Conservation (phyloP, 2,329 filamentous ascomycete species). For the Alternaria triticimaculans region DNA sequence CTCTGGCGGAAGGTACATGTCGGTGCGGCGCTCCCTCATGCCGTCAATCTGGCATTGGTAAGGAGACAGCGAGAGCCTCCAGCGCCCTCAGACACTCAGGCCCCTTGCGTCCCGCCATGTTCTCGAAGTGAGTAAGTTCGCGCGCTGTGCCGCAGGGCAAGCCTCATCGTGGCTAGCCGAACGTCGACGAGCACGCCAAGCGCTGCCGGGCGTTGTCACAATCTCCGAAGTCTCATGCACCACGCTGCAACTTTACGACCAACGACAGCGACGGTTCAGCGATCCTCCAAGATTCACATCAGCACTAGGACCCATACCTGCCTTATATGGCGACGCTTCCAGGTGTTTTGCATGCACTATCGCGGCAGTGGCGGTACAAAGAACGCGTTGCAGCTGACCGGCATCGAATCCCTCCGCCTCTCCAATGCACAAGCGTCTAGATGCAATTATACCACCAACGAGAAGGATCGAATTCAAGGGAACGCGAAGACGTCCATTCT, state of each 20-base stretch:
- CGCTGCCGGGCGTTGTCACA: background rate
- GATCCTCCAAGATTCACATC: background rate
- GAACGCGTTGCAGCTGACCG: background rate
- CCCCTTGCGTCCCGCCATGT: background rate
- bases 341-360: background rate
- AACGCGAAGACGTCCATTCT: background rate
- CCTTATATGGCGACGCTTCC: background rate
- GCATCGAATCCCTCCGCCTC: background rate
- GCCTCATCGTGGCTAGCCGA: slow-evolving; percentile 9
- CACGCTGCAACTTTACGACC: background rate
- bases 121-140: slow-evolving; percentile 4
- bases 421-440: background rate
- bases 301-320: background rate
- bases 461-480: background rate
- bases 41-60: background rate
- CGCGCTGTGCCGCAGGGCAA: slow-evolving; percentile 2
- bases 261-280: background rate
- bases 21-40: background rate
- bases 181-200: slow-evolving; percentile 3
- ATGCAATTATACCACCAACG: background rate
- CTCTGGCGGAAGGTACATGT: slow-evolving; percentile 17
- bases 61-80: background rate
- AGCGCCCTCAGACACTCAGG: background rate
- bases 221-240: background rate
- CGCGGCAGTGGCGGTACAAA: background rate